phyloP scores from a whole-genome alignment of 495 filamentous ascomycete species.

The Rhizodiscina lignyota region DNA sequence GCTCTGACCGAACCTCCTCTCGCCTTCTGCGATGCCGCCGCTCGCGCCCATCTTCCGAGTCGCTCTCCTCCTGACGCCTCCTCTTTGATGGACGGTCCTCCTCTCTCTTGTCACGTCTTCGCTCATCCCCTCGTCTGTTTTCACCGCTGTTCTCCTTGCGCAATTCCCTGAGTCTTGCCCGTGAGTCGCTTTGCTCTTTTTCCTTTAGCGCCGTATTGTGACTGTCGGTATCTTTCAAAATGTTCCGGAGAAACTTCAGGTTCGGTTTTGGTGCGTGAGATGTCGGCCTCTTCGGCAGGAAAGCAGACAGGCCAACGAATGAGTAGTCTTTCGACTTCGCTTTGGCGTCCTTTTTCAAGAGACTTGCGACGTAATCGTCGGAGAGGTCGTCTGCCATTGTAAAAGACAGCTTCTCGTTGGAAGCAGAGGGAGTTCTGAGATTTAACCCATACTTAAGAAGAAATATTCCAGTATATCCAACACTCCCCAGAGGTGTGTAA shows the following conservation, averaged over 20 bases:
- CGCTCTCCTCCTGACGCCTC: slow-evolving; percentile 5
- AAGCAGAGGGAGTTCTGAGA: neutral
- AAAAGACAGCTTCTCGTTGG: slow-evolving; percentile 7
- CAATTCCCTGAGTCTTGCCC: slow-evolving; percentile 38
- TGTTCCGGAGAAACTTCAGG: slow-evolving; percentile 71
- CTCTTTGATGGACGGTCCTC: slow-evolving; percentile 12
- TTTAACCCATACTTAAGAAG: neutral
- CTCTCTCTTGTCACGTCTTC: slow-evolving; percentile 1
- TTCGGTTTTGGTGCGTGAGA: slow-evolving; percentile 73
- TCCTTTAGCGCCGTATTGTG: slow-evolving; percentile 80
- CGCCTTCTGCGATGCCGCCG: no score
- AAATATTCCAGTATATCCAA: neutral
- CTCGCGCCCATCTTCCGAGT: neutral
- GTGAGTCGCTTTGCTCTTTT: slow-evolving; percentile 55
- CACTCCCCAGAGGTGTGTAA: neutral
- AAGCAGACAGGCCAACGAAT: slow-evolving; percentile 51
- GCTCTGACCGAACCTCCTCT: no score
- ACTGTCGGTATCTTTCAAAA: slow-evolving; percentile 72
- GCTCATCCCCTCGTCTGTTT: slow-evolving; percentile 16
- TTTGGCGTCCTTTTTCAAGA: slow-evolving; percentile 58
- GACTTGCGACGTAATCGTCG: slow-evolving; percentile 59
- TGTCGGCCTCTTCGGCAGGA: slow-evolving; percentile 41
- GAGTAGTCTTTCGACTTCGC: slow-evolving; percentile 57
- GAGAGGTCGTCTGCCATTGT: slow-evolving; percentile 25
- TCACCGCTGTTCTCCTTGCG: no score